Base-by-base conservation (phyloP, 768 basidiomycete genomes). In the Lactarius trivialis region DNA sequence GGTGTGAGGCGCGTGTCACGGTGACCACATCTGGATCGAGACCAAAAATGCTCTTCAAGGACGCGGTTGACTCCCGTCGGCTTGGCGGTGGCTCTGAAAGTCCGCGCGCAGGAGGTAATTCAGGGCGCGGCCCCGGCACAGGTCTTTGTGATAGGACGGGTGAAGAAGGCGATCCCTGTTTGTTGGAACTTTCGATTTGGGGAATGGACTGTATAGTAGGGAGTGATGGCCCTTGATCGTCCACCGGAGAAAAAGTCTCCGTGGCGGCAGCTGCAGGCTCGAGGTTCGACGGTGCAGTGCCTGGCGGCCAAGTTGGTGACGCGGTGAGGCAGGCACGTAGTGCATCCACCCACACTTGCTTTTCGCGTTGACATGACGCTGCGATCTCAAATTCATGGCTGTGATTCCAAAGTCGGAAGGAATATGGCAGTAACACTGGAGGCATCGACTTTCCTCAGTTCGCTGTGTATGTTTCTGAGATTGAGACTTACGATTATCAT, bases 341-440 rank as follows among this genome's bases (percentile, higher is more conserved):
- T 6, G 85, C 83, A 34, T 77, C 75, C 58, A 94, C 75, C 96
- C 96, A 98, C n/a, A 89, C 77, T 30, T 84, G 82, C 76, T 93
- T 95, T 74, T 98, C 96, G 37, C 78, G 80, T 68, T 76, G 81
- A 71, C 93, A 95, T 17, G 91, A 83, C 0, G 91, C 91, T 7
- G 91, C 91, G 33, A 98, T 75, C 71, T 97, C 93, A 68, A 96
- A 89, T 61, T 66, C 66, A 11, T 60, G 55, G 2, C 28, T 45
- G 5, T 57, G 64, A 19, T 58, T 51, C 39, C 39, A 60, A 19
- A 67, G 60, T 24, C 66, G 66, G 37, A 67, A 56, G 34, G 74
- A 71, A 52, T 85, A 88, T 14, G 93, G 88, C 7, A 98, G 77
- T 65, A 88, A 78, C 50, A 85, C 94, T 97, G 60, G 32, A 45